Evolutionary conservation across 2,329 filamentous ascomycete species (phyloP), one percentile per base, ranked within the genome.

Genomic region (Samsoniella hepiali): DNA sequence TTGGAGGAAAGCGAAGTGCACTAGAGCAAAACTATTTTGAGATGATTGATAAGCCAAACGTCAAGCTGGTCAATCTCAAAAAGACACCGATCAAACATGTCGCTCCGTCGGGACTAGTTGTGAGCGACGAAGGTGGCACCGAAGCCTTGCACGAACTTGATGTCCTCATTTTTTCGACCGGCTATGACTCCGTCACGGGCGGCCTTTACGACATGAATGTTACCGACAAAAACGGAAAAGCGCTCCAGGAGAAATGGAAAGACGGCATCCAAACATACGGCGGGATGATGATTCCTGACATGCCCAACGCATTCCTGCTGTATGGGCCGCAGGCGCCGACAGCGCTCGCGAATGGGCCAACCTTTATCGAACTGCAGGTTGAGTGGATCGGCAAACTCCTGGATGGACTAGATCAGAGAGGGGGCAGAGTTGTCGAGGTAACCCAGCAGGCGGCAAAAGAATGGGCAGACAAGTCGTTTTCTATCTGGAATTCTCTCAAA

Each of bases 241-340:
- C 54, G 17, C 56, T 69, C 17, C 32, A 64, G n/a, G 54, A 67
- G 1, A 66, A 63, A 42, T 70, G 67, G 67, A 50, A 58, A 27
- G 40, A 63, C 3, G 67, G 67, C 11, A 64, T 70, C 32, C 27
- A 51, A 31, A 69, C 68, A 3, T 65, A 66, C 27, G 63, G 69
- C 3, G 69, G 68, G 36, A 69, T 70, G 64, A 67, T 69, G 68
- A 34, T 66, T 1, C 60, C 67, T 0, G 66, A 62, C 6, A 57
- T 62, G 17, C 70, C 70, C 2, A 71, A 69, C 3, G 66, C 66
- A 10, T 70, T 70, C 29, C 62, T 71, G 50, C 29, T 71, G 9
- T 71, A 71, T 27, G 70, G 70, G 0, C 70, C 69, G 2, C 69
- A 70, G 63, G 65, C 65, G 15, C 67, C 68, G 1, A 68, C 67